A percentile compares a stretch with the other conserved stretches of the same genome.
These are phyloP conservation scores for Diutina scorzettiae DNA, from an alignment of 1,139 yeast genomes.

Conservation along the genomic window DNA sequence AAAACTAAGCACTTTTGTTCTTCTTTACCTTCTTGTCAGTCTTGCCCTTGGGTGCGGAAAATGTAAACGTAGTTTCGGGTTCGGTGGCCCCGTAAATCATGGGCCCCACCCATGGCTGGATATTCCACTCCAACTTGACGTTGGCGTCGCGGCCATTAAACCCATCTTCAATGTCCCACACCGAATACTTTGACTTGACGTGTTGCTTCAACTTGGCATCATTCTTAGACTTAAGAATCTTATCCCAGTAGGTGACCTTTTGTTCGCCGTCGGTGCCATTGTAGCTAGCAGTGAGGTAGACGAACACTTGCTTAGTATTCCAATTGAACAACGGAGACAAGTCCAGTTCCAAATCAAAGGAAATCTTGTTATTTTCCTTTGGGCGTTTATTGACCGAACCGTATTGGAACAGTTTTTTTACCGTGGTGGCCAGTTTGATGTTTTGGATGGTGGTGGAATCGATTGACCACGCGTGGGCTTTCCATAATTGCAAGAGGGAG, in stretches of 20 bases:
- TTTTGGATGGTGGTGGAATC: slow-evolving; percentile 30
- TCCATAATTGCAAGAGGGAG: slow-evolving; percentile 38
- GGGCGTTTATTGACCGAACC: slow-evolving; percentile 62
- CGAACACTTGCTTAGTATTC: slow-evolving; percentile 93
- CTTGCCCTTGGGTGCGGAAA: slow-evolving; percentile 8
- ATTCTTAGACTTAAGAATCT: slow-evolving; percentile 47
- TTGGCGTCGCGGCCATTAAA: slow-evolving; percentile 60
- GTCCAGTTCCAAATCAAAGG: slow-evolving; percentile 57
- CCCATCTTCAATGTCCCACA: slow-evolving; percentile 73
- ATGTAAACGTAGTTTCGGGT: slow-evolving; percentile 24
- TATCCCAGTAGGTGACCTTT: slow-evolving; percentile 85
- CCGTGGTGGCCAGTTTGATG: slow-evolving; percentile 26
- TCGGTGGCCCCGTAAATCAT: slow-evolving; percentile 47
- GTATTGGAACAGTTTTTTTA: slow-evolving; percentile 57
- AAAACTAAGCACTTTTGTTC: too few relatives aligned
- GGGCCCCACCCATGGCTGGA: slow-evolving; percentile 86
- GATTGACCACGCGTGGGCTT: slow-evolving; percentile 31
- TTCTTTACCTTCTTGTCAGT: neutral
- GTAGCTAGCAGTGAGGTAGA: slow-evolving; percentile 82
- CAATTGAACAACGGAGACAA: slow-evolving; percentile 77
- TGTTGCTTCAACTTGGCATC: slow-evolving; percentile 48
- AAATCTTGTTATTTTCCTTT: slow-evolving; percentile 67
- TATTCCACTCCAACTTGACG: slow-evolving; percentile 74
- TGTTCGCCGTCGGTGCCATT: slow-evolving; percentile 44
- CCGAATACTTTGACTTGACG: slow-evolving; percentile 63